Evolutionary conservation across 2,329 filamentous ascomycete species (phyloP).

Genomic region (Penicillium glabrum): DNA sequence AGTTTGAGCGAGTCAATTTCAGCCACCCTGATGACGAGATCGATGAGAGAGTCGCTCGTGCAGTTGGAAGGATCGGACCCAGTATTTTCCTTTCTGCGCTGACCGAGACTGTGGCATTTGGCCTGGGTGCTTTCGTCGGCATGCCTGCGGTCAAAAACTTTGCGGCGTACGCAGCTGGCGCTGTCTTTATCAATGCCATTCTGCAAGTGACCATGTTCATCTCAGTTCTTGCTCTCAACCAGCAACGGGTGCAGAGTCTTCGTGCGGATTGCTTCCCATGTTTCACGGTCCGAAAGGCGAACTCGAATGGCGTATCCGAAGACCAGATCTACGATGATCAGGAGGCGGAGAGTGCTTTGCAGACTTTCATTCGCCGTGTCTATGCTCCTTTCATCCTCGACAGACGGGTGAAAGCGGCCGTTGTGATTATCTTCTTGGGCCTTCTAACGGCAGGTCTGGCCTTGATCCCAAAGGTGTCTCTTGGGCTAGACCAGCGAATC

Average conservation of each 20-base stretch:
- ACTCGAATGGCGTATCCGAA: constrained; percentile 63
- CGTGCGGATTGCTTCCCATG: constrained; percentile 92
- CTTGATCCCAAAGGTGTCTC: constrained; percentile 76
- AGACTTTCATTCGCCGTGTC: constrained; percentile 83
- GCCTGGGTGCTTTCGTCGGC: constrained; percentile 86
- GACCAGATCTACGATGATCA: constrained; percentile 66
- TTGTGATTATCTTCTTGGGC: constrained; percentile 81
- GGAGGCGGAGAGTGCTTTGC: constrained; percentile 79
- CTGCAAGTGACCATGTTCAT: constrained; percentile 97
- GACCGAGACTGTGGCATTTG: constrained; percentile 91
- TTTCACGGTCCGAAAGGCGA: constrained; percentile 74
- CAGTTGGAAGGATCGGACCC: constrained; percentile 93
- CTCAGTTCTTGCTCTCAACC: constrained; percentile 86
- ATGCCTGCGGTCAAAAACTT: constrained; percentile 99
- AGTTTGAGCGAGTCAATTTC: constrained; percentile 92
- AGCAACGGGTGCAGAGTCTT: constrained; percentile 82
- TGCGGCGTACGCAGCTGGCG: constrained; percentile 91
- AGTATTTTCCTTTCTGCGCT: constrained; percentile 94
- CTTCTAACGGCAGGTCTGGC: constrained; percentile 83
- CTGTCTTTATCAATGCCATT: constrained; percentile 95
- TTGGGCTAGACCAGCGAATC: constrained; percentile 91
- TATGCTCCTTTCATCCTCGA: constrained; percentile 82
- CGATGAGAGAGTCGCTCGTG: constrained; percentile 79
- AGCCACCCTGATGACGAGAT: constrained; percentile 88
- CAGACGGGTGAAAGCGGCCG: constrained; percentile 72